Conservation (phyloP, 2,329 filamentous ascomycete species). For the Aspergillus pseudotamarii region DNA sequence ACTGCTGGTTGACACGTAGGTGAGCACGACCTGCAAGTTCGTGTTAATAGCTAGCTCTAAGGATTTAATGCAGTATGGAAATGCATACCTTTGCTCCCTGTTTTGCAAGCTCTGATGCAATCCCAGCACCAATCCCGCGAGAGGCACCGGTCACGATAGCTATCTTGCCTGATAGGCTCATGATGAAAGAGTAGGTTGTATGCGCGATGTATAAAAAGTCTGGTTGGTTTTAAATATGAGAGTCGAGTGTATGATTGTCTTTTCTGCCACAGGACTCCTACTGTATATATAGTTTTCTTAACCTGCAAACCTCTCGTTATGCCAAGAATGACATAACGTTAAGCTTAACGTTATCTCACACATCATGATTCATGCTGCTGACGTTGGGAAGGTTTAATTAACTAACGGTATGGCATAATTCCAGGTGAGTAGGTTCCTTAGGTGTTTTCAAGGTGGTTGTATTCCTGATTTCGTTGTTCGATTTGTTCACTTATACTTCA, state of each 20-base stretch:
- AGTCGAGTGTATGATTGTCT: background rate
- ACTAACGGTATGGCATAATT: background rate
- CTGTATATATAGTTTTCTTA: background rate
- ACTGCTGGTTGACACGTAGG: background rate
- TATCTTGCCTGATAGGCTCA: constrained; percentile 1
- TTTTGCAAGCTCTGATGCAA: constrained; percentile 5
- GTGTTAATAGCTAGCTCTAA: background rate
- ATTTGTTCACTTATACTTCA: background rate
- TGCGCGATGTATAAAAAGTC: background rate
- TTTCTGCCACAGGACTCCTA: background rate
- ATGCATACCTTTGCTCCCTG: constrained; percentile 1
- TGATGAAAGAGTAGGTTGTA: background rate
- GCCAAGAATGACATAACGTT: background rate
- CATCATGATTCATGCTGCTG: background rate
- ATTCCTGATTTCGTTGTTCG: background rate
- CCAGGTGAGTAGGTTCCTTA: background rate
- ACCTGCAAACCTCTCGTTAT: background rate
- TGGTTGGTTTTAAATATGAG: background rate
- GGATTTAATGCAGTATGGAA: background rate
- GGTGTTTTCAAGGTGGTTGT: background rate
- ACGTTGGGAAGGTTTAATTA: background rate
- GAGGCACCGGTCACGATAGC: constrained; percentile 9
- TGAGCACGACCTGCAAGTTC: background rate
- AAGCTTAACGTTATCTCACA: background rate
- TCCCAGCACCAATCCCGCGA: constrained; percentile 7